Evolutionary conservation across 495 filamentous ascomycete genomes (phyloP).

Genomic region (Evernia prunastri): DNA sequence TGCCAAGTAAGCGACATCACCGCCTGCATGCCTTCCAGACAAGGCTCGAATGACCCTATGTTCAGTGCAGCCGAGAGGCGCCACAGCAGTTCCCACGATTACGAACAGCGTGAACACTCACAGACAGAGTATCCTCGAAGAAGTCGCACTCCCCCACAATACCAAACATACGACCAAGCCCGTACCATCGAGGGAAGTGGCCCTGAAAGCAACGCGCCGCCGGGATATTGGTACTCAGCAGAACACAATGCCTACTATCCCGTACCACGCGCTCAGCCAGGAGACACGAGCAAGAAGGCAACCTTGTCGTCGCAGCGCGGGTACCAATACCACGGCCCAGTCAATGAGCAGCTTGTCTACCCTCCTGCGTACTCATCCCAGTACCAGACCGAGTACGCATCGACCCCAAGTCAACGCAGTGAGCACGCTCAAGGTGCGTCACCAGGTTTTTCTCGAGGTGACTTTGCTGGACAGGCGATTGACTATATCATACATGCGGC

Average conservation of each 20-base stretch:
- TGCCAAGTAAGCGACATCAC: neutral
- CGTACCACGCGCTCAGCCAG: neutral
- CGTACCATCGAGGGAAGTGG: neutral
- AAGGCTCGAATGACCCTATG: neutral
- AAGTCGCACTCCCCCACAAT: neutral
- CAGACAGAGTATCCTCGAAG: neutral
- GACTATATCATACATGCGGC: neutral
- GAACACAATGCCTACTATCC: neutral
- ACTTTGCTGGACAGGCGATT: neutral
- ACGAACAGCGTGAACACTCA: too few relatives aligned
- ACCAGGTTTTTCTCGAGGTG: neutral
- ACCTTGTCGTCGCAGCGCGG: neutral
- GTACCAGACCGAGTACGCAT: too few relatives aligned
- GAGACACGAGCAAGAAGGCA: neutral
- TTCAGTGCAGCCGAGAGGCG: neutral
- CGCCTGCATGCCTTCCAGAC: neutral
- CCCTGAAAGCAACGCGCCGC: neutral
- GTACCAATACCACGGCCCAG: neutral
- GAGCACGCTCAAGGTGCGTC: neutral
- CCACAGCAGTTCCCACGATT: neutral
- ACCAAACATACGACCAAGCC: neutral
- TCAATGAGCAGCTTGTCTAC: neutral
- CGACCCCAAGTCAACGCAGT: too few relatives aligned
- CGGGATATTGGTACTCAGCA: neutral
- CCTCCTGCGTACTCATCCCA: neutral